A percentile compares a stretch with the other conserved stretches of the same genome.
phyloP scores from a whole-genome alignment of 2,329 filamentous ascomycete species.

The Botrytis pseudocinerea region DNA sequence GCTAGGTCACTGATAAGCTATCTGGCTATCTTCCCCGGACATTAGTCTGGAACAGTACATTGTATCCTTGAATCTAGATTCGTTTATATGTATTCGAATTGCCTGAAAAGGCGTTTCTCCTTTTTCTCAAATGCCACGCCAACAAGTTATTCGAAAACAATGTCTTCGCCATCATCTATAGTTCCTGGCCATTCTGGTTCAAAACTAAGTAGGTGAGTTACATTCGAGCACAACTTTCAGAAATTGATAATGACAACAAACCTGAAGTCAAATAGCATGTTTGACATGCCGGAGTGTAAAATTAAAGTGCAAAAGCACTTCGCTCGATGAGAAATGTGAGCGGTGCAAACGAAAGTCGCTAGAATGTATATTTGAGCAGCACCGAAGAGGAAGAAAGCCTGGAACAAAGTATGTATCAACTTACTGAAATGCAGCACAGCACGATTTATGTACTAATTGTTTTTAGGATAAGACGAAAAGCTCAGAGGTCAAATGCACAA shows the following conservation, averaged over 20 bases:
- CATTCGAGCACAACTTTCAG: background rate
- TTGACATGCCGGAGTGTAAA: conserved; percentile 45
- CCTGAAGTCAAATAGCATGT: conserved; percentile 39
- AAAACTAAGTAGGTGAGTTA: background rate
- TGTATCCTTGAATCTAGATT: background rate
- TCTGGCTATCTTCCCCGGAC: conserved; percentile 2
- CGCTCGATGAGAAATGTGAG: conserved; percentile 39
- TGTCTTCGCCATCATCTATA: background rate
- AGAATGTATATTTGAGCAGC: conserved; percentile 44
- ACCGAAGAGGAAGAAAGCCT: conserved; percentile 45
- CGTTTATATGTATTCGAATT: background rate
- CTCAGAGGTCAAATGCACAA: background rate
- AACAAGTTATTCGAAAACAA: background rate
- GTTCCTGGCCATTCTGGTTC: background rate
- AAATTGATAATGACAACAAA: background rate
- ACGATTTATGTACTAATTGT: background rate
- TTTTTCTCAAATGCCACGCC: background rate
- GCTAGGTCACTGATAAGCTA: background rate
- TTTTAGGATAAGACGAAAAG: conserved; percentile 1
- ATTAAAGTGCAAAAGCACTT: conserved; percentile 43
- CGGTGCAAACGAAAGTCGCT: conserved; percentile 44
- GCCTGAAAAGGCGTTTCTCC: background rate
- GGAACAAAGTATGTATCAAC: conserved; percentile 40
- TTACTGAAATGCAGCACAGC: background rate
- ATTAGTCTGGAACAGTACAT: background rate